Base-by-base conservation (phyloP, 2,329 filamentous ascomycete species). In the Trichoderma polysporum region DNA sequence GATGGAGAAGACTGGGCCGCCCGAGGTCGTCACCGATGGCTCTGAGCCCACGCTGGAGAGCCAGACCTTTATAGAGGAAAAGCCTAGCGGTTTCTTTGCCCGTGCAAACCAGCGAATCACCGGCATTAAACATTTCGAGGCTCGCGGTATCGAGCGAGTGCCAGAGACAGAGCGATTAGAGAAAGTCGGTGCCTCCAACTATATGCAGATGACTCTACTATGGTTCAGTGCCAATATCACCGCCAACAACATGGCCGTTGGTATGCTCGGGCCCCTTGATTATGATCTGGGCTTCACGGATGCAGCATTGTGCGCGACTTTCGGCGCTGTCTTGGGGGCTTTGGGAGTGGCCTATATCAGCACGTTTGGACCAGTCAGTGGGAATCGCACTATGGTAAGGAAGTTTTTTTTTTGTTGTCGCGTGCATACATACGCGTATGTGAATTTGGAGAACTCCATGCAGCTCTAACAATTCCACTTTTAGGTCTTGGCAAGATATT, bases 331-430 rank as follows among this genome's bases (percentile, higher is more conserved):
- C 4, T 80, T 94, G 10, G 90, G 89, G n/a, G 84, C 90, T 57
- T 74, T 89, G 57, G 89, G 91, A 0, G 91, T 92, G 17, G 90
- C 87, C 74, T 92, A 90, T 78, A 93, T 93, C 81, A 91, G 89
- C 2, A 91, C 87, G 19, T 92, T 93, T 74, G 91, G 91, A 2
- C 89, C 91, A 2, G 80, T 81, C 9, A 93, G 92, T 70, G 91
- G 91, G 4, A 82, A 93, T 70, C 86, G 91, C 64, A 91, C 93
- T 74, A 93, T 94, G 88, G 90, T 77, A 19, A 64, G 71, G 62
- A 17, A 1, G 17, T 4, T 27, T n/a, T 64, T 6, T 35, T 6
- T 27, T 22, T 54, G 5, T 47, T 17, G 3, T 3, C 2, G n/a
- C n/a, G n/a, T n/a, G n/a, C n/a, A n/a, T n/a, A n/a, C n/a, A n/a